Base-by-base conservation (phyloP, 2,329 filamentous ascomycete genomes). In the Coniochaeta ligniaria region DNA sequence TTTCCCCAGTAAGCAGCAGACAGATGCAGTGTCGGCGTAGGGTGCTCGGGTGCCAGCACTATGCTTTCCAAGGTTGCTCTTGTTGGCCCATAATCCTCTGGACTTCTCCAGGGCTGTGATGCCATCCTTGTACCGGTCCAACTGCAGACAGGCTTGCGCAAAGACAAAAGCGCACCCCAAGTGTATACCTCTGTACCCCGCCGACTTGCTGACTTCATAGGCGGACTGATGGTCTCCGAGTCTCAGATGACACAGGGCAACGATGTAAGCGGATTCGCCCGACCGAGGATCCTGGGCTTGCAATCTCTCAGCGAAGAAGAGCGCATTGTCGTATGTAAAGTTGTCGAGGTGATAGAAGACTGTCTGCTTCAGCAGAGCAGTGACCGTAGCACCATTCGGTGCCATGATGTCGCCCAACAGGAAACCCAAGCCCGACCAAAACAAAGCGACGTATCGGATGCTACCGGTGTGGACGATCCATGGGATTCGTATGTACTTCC, bases 261-360 rank as follows among this genome's bases (percentile, higher is more conserved):
- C 80, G 14, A 99, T 84, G 72, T 96, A 93, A 54, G 86, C 82
- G 33, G 91, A 88, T 74, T 99, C 95, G 61, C 84, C 82, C 22
- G 88, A 90, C 68, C 90, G 87, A 26, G 89, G 85, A 68, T 98
- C 94, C 68, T 94, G 90, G 58, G 92, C 93, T 63, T 87, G 83
- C 22, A 97, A 84, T 65, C 95, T 87, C 70, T 94, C 91, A 62
- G 95, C 90, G 63, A 96, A 91, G 77, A 99, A 99, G 47, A 96
- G 86, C 60, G 95, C 95, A 72, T 96, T 98, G 60, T 93, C 87
- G 71, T 90, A 83, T 41, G 93, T 86, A 70, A 92, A 88, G 72
- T 96, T 96, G 79, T 99, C 95, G 73, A 99, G 86, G 68, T 88
- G 85, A 71, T 88, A 87, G 69, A 87, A 76, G 60, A 88, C 78